Base-by-base conservation (phyloP, 768 basidiomycete species). In the Suillus americanus region DNA sequence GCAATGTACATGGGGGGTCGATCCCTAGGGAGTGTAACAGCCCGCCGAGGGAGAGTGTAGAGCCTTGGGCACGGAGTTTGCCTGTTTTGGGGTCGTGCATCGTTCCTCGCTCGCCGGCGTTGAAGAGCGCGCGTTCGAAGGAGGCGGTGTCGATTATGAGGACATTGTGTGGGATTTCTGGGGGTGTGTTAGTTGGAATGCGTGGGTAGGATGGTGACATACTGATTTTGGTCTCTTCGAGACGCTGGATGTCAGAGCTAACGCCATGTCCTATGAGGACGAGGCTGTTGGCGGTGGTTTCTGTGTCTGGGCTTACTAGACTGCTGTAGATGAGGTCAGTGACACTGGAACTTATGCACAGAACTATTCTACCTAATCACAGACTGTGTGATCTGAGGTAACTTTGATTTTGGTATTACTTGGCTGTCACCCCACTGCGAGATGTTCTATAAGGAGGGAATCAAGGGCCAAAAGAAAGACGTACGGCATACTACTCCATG, bases 161-260 rank as follows among this genome's bases (percentile, higher is more conserved):
- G 61, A 89, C 74, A 72, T 94, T 94, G 69, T 85, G 85, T 0
- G 92, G 92, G 30, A 94, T 74, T 75, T 86, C 92, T 93, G 70
- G 20, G 48, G 28, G 20, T 40, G 38, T 9, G 5, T 57, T 40
- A 57, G 38, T 38, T 16, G 16, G 25, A 18, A 30, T 10, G 23
- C 5, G 45, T 48, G 43, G 3, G 16, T 5, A 23, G 48, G 53
- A 18, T 53, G 18, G 30, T 45, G 48, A 75, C 90, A 71, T 71
- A 93, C 92, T 89, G 71, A 93, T 90, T 76, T 86, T 88, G 85
- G 93, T 88, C 55, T 92, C 90, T 61, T 91, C 89, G 43, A 94
- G 79, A 20, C 86, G 82, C 46, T 83, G 79, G 16, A 93, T 75
- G 67, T 88, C 83, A 3, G 81, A 82, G 43, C 79, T 76, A 46